Evolutionary conservation across 768 basidiomycete species (phyloP).

Genomic region (Sarcodon aspratus): DNA sequence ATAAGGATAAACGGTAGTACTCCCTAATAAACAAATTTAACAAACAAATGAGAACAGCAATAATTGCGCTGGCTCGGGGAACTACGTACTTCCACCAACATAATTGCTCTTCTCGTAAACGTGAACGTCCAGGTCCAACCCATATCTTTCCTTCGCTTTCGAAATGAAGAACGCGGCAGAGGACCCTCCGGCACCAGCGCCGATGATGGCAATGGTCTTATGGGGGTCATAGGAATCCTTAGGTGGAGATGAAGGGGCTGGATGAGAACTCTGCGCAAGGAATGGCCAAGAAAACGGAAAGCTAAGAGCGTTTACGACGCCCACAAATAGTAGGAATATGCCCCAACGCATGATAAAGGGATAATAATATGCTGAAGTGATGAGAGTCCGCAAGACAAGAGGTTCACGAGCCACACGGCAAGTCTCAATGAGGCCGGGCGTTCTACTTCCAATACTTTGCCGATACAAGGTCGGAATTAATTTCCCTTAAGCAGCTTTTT

Average conservation of each 20-base stretch:
- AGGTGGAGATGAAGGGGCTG: too few species aligned
- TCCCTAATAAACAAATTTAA: conserved; percentile 27
- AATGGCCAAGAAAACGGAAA: neutral
- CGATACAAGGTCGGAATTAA: too few species aligned
- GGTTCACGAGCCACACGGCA: too few species aligned
- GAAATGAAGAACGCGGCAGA: conserved; percentile 81
- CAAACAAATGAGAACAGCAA: neutral
- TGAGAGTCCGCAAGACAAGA: neutral
- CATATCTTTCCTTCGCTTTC: conserved; percentile 62
- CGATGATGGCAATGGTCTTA: conserved; percentile 62
- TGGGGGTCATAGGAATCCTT: neutral
- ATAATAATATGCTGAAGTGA: conserved; percentile 40
- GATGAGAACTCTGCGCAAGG: too few species aligned
- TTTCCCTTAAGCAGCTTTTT: too few species aligned
- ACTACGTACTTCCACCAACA: conserved; percentile 74
- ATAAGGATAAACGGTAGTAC: conserved; percentile 69
- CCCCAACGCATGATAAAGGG: conserved; percentile 7
- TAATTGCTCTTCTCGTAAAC: conserved; percentile 71
- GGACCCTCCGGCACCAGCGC: conserved; percentile 81
- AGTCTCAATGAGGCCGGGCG: too few species aligned
- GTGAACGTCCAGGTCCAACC: conserved; percentile 65
- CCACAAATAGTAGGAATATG: neutral
- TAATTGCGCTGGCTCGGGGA: neutral
- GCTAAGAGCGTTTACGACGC: neutral
- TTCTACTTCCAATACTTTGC: too few species aligned